phyloP scores from a whole-genome alignment of 371 early-diverging fungal species.

The Rhizopus delemar region DNA sequence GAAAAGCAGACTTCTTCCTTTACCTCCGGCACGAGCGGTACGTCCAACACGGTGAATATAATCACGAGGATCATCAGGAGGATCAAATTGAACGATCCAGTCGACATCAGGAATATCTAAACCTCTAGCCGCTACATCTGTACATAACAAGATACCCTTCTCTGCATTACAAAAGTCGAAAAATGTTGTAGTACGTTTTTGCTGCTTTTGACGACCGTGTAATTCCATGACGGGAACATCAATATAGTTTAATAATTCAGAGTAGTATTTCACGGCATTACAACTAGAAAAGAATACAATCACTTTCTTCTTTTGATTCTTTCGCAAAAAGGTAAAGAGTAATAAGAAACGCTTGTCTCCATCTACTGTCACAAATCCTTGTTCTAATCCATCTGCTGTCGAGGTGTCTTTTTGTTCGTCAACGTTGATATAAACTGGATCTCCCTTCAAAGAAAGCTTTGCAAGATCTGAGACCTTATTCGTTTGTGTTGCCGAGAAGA shows the following conservation, averaged over 20 bases:
- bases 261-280: slow-evolving; percentile 93
- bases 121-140: slow-evolving; percentile 98
- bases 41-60: slow-evolving; percentile 99
- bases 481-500: slow-evolving; percentile 98
- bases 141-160: slow-evolving; percentile 89
- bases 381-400: slow-evolving; percentile 92
- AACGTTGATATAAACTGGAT: slow-evolving; percentile 95
- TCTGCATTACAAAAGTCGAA: slow-evolving; percentile 94
- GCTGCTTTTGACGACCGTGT: slow-evolving; percentile 90
- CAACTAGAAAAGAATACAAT: slow-evolving; percentile 97
- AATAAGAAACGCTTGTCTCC: slow-evolving; percentile 90
- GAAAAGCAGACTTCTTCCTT: slow-evolving; percentile 93
- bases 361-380: slow-evolving; percentile 94
- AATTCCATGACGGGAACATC: slow-evolving; percentile 95
- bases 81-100: slow-evolving; percentile 98
- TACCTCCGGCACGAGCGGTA: slow-evolving; percentile 91
- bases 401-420: slow-evolving; percentile 88
- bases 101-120: slow-evolving; percentile 98
- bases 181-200: slow-evolving; percentile 92
- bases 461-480: slow-evolving; percentile 96
- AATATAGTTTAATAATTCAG: slow-evolving; percentile 94
- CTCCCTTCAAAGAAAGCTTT: slow-evolving; percentile 87
- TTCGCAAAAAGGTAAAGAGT: slow-evolving; percentile 91
- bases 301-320: slow-evolving; percentile 92
- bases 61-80: slow-evolving; percentile 97